Evolutionary conservation across 176 grass and related monocot genomes (phyloP).

Genomic region (Zoysia japonica): DNA sequence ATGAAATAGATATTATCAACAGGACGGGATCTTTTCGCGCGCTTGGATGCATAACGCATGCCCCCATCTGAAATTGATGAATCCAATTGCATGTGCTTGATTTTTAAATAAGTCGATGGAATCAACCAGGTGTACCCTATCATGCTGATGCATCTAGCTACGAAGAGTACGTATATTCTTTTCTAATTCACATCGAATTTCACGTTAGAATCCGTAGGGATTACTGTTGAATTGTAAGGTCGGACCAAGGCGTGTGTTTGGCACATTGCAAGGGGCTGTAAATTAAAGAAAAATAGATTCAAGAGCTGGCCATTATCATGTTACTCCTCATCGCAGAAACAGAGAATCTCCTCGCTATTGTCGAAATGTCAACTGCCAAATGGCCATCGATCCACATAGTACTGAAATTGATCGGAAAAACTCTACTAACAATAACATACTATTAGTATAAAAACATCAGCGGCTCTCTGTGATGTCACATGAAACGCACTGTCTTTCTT

Average conservation of each 20-base stretch:
- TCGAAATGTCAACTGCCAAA: not conserved
- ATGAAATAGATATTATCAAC: not conserved
- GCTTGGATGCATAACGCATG: not conserved
- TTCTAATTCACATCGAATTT: not conserved
- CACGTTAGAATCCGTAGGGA: not conserved
- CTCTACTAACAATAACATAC: no score
- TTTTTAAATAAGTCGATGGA: not conserved
- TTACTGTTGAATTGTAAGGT: not conserved
- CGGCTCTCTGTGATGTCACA: no score
- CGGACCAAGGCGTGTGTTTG: not conserved
- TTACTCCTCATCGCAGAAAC: not conserved
- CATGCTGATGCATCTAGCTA: not conserved
- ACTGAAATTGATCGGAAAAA: no score
- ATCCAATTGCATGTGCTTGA: not conserved
- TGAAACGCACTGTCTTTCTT: not conserved
- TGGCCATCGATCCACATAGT: no score
- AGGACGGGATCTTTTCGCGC: constrained; percentile 15
- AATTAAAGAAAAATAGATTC: not conserved
- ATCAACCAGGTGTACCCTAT: constrained; percentile 33
- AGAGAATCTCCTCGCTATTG: not conserved
- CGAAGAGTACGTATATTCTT: not conserved
- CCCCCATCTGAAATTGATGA: constrained; percentile 4
- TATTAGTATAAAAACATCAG: no score
- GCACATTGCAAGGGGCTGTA: not conserved
- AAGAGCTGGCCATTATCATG: not conserved